A percentile compares a stretch with the other conserved stretches of the same genome.
phyloP scores from a whole-genome alignment of 2,329 filamentous ascomycete species.

The Mycocentrospora acerina region DNA sequence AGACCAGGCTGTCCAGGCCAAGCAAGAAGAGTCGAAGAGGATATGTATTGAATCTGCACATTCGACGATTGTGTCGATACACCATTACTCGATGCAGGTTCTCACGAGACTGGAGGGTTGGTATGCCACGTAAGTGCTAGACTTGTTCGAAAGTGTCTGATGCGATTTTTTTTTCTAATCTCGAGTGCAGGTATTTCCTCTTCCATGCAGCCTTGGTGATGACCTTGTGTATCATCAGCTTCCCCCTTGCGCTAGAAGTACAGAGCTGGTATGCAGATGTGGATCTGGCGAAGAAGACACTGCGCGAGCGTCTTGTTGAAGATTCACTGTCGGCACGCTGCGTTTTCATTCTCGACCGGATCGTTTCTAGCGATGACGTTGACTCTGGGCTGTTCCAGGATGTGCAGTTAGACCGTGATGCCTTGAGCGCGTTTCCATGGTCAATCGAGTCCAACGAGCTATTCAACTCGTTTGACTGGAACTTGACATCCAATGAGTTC shows the following conservation, averaged over 20 bases:
- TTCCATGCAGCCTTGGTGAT: conserved; percentile 28
- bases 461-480: conserved; percentile 28
- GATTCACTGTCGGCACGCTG: conserved; percentile 29
- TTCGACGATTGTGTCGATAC: conserved; percentile 23
- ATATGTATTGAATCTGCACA: conserved; percentile 28
- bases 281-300: conserved; percentile 20
- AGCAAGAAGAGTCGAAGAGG: conserved; percentile 24
- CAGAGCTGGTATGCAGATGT: conserved; percentile 24
- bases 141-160: no score
- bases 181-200: conserved; percentile 19
- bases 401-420: conserved; percentile 17
- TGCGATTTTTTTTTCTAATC: conserved; percentile 1
- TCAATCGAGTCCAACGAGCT: conserved; percentile 27
- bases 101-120: conserved; percentile 25
- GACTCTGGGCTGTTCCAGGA: conserved; percentile 18
- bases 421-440: conserved; percentile 27
- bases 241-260: conserved; percentile 16
- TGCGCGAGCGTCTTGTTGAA: conserved; percentile 21
- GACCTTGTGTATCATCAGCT: conserved; percentile 27
- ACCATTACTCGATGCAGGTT: conserved; percentile 20
- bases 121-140: conserved; percentile 25
- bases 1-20: conserved; percentile 15
- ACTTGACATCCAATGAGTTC: conserved; percentile 19
- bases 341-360: conserved; percentile 26
- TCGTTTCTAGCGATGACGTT: conserved; percentile 22